Evolutionary conservation across 2,329 filamentous ascomycete genomes (phyloP), one percentile per base, ranked within the genome.

Genomic region (Fusarium papillatum): DNA sequence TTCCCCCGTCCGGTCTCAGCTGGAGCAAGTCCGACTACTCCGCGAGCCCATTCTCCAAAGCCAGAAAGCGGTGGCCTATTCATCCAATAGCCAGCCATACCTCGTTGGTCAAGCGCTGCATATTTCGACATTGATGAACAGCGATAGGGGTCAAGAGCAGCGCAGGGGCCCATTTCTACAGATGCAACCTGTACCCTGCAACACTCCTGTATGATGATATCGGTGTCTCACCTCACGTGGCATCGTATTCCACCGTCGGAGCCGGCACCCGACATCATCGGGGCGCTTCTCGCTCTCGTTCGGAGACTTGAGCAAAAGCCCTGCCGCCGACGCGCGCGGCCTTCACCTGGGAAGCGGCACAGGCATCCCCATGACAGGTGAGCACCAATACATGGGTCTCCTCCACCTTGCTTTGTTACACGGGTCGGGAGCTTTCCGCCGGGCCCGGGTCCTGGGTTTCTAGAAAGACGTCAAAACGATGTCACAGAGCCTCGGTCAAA

Each of bases 71-170:
- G 29, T 67, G 74, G 36, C 39, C 62, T 64, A 48, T 62, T 61
- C 41, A 62, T 75, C 39, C 41, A 70, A 70, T 65, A 69, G 57
- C 48, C 26, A 64, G 67, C 70, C 48, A 70, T 75, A 59, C 68
- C 68, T 50, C 53, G 59, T 76, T 78, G 53, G 74, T 73, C 48
- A n/a, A 71, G 72, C 39, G 38, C 69, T 75, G 71, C 77, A 79
- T 73, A 68, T 74, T 76, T 66, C 68, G 66, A 57, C 60, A 66
- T 64, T 57, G 69, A 64, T 60, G 53, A 55, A 53, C 59, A 64
- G 61, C 39, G 57, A 59, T 57, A 68, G 65, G 69, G 69, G 69
- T 50, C 50, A 68, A 61, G 55, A 63, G 34, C 36, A n/a, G 48
- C 55, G 60, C 61, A 64, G 60, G 36, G 63, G 63, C 64, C 74